Conservation (phyloP, 2,329 filamentous ascomycete genomes). For the Orbilia ellipsospora region DNA sequence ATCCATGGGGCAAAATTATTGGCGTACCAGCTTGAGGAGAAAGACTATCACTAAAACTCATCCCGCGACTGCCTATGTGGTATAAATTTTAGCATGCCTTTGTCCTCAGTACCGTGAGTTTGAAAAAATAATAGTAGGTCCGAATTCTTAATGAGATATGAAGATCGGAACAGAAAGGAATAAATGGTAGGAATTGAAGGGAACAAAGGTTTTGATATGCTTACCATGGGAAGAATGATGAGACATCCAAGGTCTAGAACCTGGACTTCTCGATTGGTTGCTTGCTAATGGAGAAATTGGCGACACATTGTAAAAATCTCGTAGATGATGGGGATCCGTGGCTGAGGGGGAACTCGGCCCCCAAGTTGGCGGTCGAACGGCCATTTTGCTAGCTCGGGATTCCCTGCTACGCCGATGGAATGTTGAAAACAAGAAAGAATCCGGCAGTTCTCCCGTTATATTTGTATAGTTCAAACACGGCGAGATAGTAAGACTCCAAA, state of each 20-base stretch:
- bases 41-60: constrained; percentile 43
- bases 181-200: neutral
- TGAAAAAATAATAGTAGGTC: no score
- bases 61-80: constrained; percentile 45
- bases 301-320: constrained; percentile 37
- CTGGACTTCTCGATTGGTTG: constrained; percentile 35
- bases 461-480: constrained; percentile 33
- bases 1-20: constrained; percentile 55
- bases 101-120: neutral
- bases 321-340: constrained; percentile 43
- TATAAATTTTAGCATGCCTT: constrained; percentile 33
- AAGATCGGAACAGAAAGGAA: no score
- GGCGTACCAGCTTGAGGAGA: constrained; percentile 54
- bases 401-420: constrained; percentile 8
- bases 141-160: no score
- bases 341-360: constrained; percentile 54
- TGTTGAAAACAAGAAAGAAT: constrained; percentile 17
- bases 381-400: constrained; percentile 31
- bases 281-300: constrained; percentile 32
- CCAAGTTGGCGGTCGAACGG: constrained; percentile 47
- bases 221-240: constrained; percentile 49
- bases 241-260: constrained; percentile 40
- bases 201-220: constrained; percentile 17
- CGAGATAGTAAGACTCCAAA: constrained; percentile 50
- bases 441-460: constrained; percentile 40